Percentiles rank a stretch among this genome's conserved stretches.
phyloP scores from a whole-genome alignment of 371 early-diverging fungal species.

The Mortierella sp. region DNA sequence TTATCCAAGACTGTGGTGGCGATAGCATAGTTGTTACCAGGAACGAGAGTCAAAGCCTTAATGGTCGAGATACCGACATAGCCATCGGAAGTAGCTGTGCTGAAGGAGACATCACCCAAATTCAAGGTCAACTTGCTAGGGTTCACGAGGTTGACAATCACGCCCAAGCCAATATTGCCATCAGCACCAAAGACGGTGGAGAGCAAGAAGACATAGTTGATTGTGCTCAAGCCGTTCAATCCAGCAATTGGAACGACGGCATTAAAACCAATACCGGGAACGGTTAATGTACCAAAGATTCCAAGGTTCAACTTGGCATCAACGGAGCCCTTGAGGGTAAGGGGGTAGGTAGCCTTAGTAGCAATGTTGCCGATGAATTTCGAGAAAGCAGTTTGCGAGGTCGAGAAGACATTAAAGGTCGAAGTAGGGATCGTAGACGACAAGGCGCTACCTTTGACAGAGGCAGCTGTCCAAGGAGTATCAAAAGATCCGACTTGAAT shows the following conservation, averaged over 20 bases:
- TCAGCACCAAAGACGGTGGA: constrained; percentile 11
- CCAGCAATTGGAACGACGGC: constrained; percentile 28
- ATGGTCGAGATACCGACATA: constrained; percentile 36
- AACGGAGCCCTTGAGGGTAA: constrained; percentile 39
- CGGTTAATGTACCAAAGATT: constrained; percentile 30
- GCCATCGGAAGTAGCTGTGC: constrained; percentile 17
- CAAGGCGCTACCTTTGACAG: constrained; percentile 26
- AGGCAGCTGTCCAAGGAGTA: constrained; percentile 36
- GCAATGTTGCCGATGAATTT: constrained; percentile 32
- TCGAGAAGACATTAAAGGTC: constrained; percentile 37
- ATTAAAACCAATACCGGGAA: constrained; percentile 51
- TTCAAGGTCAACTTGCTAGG: constrained; percentile 32
- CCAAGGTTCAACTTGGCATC: constrained; percentile 50
- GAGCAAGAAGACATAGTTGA: constrained; percentile 26
- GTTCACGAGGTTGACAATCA: constrained; percentile 45
- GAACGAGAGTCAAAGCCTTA: constrained; percentile 28
- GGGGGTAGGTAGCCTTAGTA: constrained; percentile 19
- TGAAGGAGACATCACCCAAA: constrained; percentile 39
- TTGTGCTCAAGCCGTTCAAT: constrained; percentile 30
- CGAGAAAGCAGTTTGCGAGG: constrained; percentile 32
- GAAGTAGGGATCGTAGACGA: constrained; percentile 35
- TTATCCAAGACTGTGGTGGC: constrained; percentile 29
- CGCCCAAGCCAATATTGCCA: neutral
- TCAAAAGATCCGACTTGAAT: constrained; percentile 43
- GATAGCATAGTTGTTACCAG: constrained; percentile 40